Evolutionary conservation across 2,329 filamentous ascomycete genomes (phyloP), one percentile per base, ranked within the genome.

Genomic region (Phyllosticta ampelicida): DNA sequence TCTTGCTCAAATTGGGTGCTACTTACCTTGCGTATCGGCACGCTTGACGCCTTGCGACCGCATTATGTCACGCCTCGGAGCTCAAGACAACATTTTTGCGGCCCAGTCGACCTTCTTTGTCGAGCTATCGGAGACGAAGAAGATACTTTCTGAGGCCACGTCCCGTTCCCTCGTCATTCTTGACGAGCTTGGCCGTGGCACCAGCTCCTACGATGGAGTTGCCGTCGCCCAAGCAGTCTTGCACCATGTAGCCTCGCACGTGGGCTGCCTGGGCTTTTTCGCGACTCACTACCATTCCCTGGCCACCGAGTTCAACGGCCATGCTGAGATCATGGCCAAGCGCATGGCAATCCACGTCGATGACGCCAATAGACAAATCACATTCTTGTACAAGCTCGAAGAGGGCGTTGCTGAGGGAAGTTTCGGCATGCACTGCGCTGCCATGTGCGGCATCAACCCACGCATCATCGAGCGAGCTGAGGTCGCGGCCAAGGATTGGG

Each of bases 71-170:
- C 89, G 94, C 51, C 83, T 99, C 0, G 94, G 94, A 9, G 94
- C 94, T 53, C 96, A 97, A 67, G 94, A 99, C 82, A 97, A 97
- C 73, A 99, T 99, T 66, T 97, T 99, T 69, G 94, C 92, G 1
- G 89, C 92, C 0, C 94, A 99, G 72, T 95, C 89, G 13, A 99
- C 94, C 2, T 99, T 99, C 78, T 97, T 99, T 68, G 92, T 99
- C 26, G 94, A 99, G 73, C 78, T 99, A 1, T 91, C 90, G 0
- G 94, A 99, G 71, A 99, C 94, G 0, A 96, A 97, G 77, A 97
- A 97, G 78, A 99, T 99, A 54, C 80, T 99, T 0, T 85, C 89
- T 0, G 94, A 97, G 74, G 94, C 94, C 0, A 96, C 92, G 0
- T 87, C 92, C 0, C 88, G 92, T 10, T 96, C 90, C 0, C 83